Evolutionary conservation across 148 eudicot genomes (phyloP).

Genomic region (Nepenthes gracilis): DNA sequence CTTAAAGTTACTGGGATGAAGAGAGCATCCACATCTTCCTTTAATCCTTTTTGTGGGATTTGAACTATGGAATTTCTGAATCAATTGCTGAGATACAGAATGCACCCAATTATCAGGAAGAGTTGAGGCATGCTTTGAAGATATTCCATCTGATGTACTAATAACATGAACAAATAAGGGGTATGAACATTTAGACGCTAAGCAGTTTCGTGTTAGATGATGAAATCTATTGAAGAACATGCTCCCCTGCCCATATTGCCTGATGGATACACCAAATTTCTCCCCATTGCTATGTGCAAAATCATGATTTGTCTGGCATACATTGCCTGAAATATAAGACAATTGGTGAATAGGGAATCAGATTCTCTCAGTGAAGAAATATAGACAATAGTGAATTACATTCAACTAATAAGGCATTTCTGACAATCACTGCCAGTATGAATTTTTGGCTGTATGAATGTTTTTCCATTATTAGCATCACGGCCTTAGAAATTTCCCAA

Average conservation of each 20-base stretch:
- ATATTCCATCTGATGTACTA: slow-evolving; percentile 19
- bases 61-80: slow-evolving; percentile 15
- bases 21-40: slow-evolving; percentile 25
- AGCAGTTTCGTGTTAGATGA: slow-evolving; percentile 20
- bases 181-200: slow-evolving; percentile 27
- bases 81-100: slow-evolving; percentile 12
- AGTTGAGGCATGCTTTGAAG: slow-evolving; percentile 12
- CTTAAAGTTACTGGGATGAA: slow-evolving; percentile 21
- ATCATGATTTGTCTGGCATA: slow-evolving; percentile 26
- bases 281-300: slow-evolving; percentile 22
- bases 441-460: too few species aligned
- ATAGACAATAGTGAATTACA: neutral
- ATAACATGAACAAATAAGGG: slow-evolving; percentile 19
- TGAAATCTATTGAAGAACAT: slow-evolving; percentile 15
- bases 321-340: slow-evolving; percentile 26
- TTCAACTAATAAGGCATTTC: neutral
- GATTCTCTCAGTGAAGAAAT: neutral
- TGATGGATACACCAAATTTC: slow-evolving; percentile 21
- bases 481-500: too few species aligned
- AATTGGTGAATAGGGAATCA: neutral
- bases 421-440: too few species aligned
- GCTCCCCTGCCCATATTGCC: slow-evolving; percentile 20
- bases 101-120: slow-evolving; percentile 9
- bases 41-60: slow-evolving; percentile 21
- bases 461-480: too few species aligned